Evolutionary conservation across 768 basidiomycete species (phyloP).

Genomic region (Podaxis sp.): DNA sequence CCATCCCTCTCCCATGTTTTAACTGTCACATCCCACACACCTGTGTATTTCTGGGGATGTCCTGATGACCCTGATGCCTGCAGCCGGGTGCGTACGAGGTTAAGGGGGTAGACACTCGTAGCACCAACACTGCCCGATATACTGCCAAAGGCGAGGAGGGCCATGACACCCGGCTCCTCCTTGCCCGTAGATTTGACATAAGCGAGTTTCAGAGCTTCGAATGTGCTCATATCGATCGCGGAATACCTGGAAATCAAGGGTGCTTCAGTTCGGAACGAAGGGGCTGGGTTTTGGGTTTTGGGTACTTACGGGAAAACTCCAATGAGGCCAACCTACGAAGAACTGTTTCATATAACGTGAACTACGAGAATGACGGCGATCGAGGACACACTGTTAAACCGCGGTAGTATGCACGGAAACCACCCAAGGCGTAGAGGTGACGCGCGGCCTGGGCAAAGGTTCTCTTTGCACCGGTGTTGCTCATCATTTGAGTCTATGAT

Average conservation of each 20-base stretch:
- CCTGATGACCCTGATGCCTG: constrained; percentile 96
- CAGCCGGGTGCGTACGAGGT: constrained; percentile 88
- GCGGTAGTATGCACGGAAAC: constrained; percentile 82
- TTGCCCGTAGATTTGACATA: constrained; percentile 84
- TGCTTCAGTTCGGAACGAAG: background rate
- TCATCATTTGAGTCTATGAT: constrained; percentile 92
- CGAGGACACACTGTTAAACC: constrained; percentile 70
- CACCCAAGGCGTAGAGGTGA: constrained; percentile 75
- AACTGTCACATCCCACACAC: constrained; percentile 78
- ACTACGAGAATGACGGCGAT: background rate
- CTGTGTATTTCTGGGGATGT: constrained; percentile 86
- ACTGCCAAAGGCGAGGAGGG: constrained; percentile 86
- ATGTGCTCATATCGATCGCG: constrained; percentile 97
- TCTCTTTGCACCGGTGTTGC: constrained; percentile 56
- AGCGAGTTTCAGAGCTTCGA: constrained; percentile 90
- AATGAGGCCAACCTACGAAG: constrained; percentile 76
- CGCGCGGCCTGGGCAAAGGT: constrained; percentile 57
- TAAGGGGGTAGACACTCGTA: constrained; percentile 88
- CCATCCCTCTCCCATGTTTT: constrained; percentile 85
- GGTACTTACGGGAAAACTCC: constrained; percentile 88
- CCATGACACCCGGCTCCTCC: constrained; percentile 87
- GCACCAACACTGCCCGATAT: constrained; percentile 93
- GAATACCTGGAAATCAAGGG: constrained; percentile 51
- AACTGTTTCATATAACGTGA: background rate
- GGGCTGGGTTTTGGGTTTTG: background rate